Conservation (phyloP, 805 yeast species). For the Nakazawaea ishiwadae region DNA sequence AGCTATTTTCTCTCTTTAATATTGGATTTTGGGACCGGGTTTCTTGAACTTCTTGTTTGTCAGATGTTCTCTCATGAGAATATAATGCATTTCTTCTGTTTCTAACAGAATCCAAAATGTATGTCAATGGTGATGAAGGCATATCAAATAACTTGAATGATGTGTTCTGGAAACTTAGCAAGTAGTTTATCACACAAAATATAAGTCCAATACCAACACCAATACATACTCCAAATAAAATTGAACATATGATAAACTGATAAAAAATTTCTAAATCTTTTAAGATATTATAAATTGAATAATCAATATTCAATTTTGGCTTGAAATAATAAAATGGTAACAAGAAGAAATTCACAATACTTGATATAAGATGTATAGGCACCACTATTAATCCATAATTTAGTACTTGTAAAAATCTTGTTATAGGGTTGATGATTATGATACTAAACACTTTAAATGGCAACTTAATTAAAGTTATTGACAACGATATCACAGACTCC, state of each 20-base stretch:
- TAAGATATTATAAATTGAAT: not conserved
- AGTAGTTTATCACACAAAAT: slow-evolving; percentile 6
- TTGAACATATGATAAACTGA: slow-evolving; percentile 9
- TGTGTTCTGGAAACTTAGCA: slow-evolving; percentile 8
- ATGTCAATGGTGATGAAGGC: no score
- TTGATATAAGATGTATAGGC: slow-evolving; percentile 2
- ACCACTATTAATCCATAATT: slow-evolving; percentile 6
- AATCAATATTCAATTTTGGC: slow-evolving; percentile 1
- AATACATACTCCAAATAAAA: slow-evolving; percentile 11
- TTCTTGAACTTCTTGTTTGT: not conserved
- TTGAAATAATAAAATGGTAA: slow-evolving; percentile 1
- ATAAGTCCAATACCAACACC: slow-evolving; percentile 7
- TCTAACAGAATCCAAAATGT: not conserved
- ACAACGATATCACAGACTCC: no score
- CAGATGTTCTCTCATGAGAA: not conserved
- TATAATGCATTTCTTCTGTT: not conserved
- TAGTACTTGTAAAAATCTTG: not conserved
- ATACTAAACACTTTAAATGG: not conserved
- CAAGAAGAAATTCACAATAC: not conserved
- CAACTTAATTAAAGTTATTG: not conserved
- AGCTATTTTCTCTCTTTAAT: not conserved
- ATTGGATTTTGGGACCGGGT: not conserved
- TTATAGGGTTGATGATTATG: slow-evolving; percentile 6
- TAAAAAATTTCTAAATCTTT: slow-evolving; percentile 5
- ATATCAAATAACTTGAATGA: not conserved